Percentiles rank a stretch among this genome's conserved stretches.
phyloP scores from a whole-genome alignment of 768 basidiomycete genomes.

The Suillus ampliporus region DNA sequence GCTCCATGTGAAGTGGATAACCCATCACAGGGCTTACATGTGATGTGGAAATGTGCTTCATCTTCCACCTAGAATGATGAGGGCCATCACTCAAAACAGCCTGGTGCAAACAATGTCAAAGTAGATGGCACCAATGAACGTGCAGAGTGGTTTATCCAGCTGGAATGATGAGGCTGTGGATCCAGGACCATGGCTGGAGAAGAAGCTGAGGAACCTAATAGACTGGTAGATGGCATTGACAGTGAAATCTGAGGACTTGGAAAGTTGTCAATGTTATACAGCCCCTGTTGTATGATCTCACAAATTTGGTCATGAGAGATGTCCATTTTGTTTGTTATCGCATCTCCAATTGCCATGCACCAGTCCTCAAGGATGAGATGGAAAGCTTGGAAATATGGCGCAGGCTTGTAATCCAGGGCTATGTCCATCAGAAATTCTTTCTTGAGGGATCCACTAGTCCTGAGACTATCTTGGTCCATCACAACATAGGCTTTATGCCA shows the following conservation, averaged over 20 bases:
- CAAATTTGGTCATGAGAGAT: background rate
- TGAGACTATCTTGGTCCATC: background rate
- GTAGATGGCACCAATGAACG: too few relatives aligned
- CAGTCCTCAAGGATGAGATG: background rate
- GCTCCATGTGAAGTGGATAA: too few relatives aligned
- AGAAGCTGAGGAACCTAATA: too few relatives aligned
- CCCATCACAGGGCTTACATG: too few relatives aligned
- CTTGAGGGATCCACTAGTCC: background rate
- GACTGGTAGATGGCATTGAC: too few relatives aligned
- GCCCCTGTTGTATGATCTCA: constrained; percentile 1
- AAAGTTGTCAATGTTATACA: background rate
- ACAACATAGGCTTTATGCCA: background rate
- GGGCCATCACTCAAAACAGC: too few relatives aligned
- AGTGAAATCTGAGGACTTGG: background rate
- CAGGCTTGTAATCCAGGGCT: background rate
- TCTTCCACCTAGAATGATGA: too few relatives aligned
- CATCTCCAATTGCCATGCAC: background rate
- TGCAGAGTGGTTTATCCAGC: too few relatives aligned
- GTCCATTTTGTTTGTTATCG: background rate
- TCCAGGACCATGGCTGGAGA: too few relatives aligned
- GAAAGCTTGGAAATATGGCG: background rate
- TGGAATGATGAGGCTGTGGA: too few relatives aligned
- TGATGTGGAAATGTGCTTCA: too few relatives aligned
- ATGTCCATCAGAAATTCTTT: background rate
- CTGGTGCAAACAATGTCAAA: too few relatives aligned